Evolutionary conservation across 805 yeast genomes (phyloP).

Genomic region (Lachancea kluyveri): DNA sequence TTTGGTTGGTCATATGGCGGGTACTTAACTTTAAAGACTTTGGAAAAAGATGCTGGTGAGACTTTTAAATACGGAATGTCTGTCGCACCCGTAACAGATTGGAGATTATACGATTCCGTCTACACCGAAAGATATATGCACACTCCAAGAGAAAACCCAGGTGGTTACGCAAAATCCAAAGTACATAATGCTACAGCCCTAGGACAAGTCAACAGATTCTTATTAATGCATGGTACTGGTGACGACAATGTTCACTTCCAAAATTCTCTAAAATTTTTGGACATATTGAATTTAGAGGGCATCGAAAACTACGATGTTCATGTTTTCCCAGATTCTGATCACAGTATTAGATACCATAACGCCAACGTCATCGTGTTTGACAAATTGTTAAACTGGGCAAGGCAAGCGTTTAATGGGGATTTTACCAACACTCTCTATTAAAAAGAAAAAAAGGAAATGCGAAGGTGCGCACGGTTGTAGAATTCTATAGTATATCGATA

Average conservation of each 20-base stretch:
- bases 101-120: constrained; percentile 86
- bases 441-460: constrained; percentile 5
- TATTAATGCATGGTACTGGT: constrained; percentile 93
- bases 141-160: constrained; percentile 59
- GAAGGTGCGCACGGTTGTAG: too few species aligned
- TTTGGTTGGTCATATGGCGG: constrained; percentile 99
- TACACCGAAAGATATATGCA: constrained; percentile 96
- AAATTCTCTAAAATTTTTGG: constrained; percentile 73
- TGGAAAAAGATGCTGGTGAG: constrained; percentile 72
- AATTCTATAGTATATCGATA: too few species aligned
- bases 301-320: constrained; percentile 81
- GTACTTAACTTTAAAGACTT: constrained; percentile 79
- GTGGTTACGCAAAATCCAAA: constrained; percentile 54
- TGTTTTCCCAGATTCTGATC: constrained; percentile 79
- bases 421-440: constrained; percentile 22
- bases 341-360: constrained; percentile 64
- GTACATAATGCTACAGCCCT: constrained; percentile 54
- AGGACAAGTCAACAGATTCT: constrained; percentile 54
- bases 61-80: constrained; percentile 86
- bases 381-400: constrained; percentile 58
- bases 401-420: constrained; percentile 50
- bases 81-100: constrained; percentile 96
- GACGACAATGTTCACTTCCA: constrained; percentile 98
- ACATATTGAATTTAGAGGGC: constrained; percentile 59
- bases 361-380: constrained; percentile 67